phyloP scores from a whole-genome alignment of 768 basidiomycete genomes.

The Kwoniella dendrophila region DNA sequence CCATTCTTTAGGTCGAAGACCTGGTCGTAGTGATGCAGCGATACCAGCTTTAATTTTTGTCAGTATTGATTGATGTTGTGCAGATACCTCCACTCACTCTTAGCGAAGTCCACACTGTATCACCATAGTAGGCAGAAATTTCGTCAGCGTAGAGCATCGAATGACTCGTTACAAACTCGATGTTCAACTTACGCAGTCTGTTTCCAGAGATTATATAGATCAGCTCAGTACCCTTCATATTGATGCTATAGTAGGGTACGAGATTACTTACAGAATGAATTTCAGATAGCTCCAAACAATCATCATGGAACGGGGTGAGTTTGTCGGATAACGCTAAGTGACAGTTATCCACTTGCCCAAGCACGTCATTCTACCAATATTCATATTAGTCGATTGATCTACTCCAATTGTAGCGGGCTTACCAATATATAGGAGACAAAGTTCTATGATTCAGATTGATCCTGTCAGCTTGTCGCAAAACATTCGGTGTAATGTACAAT shows the following conservation, averaged over 20 bases:
- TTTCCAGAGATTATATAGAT: neutral
- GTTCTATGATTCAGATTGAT: constrained; percentile 26
- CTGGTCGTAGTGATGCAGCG: constrained; percentile 37
- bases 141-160: too few relatives aligned
- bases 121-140: too few relatives aligned
- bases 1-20: constrained; percentile 40
- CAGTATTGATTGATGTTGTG: neutral
- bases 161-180: neutral
- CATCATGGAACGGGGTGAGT: constrained; percentile 26
- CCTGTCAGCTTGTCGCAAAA: constrained; percentile 6
- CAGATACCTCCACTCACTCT: constrained; percentile 37
- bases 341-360: constrained; percentile 53
- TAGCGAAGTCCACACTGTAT: constrained; percentile 53
- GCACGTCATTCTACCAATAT: constrained; percentile 47
- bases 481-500: neutral
- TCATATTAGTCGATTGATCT: neutral
- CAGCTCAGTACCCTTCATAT: too few relatives aligned
- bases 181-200: constrained; percentile 34
- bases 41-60: constrained; percentile 35
- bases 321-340: constrained; percentile 49
- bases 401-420: neutral
- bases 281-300: constrained; percentile 44
- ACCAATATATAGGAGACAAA: constrained; percentile 53
- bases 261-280: constrained; percentile 47
- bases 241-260: neutral